Base-by-base conservation (phyloP, 2,329 filamentous ascomycete species). In the Neocucurbitaria cava region DNA sequence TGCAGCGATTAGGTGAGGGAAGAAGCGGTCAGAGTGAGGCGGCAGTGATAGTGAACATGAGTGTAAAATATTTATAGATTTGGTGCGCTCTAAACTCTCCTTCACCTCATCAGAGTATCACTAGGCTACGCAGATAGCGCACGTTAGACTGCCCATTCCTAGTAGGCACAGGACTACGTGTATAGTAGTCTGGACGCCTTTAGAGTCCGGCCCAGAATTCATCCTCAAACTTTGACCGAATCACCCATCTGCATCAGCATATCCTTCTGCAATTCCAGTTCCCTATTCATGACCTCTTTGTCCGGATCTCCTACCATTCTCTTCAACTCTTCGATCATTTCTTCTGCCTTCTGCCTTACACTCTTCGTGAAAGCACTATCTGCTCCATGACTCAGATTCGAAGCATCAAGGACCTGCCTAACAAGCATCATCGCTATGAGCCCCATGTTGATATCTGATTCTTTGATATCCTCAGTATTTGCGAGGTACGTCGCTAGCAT, bases 401-500 rank as follows among this genome's bases (percentile, higher is more conserved):
- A 71, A 30, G 73, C 72, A 24, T 75, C 72, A 23, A 69, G 53
- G 6, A 79, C 70, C 58, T 81, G 77, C 23, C 71, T 69, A 17
- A 81, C 62, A 38, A 82, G 69, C 45, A 76, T 77, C 62, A 75
- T 76, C 5, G 77, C 69, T 20, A 82, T 75, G 17, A 78, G 62
- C 1, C 72, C 70, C 62, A 79, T 75, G 48, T 82, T 76, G 3
- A 78, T 59, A 3, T 73, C 70, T 7, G 70, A 67, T 8, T 66
- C 66, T 33, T 66, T 62, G 8, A 67, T 49, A 8, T 59, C 67
- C 35, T 72, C 64, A 6, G 57, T 53, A 31, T 64, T 59, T 31
- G 67, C 59, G 58, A 71, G 56, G 31, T 74, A 73, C 17, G 74
- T 61, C 3, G 74, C 69, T 23, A 78, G 51, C 68, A 72, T 76